These are phyloP conservation scores for Mortierella alpina DNA, from an alignment of 192 early-diverging fungal species.

Conservation along the genomic window DNA sequence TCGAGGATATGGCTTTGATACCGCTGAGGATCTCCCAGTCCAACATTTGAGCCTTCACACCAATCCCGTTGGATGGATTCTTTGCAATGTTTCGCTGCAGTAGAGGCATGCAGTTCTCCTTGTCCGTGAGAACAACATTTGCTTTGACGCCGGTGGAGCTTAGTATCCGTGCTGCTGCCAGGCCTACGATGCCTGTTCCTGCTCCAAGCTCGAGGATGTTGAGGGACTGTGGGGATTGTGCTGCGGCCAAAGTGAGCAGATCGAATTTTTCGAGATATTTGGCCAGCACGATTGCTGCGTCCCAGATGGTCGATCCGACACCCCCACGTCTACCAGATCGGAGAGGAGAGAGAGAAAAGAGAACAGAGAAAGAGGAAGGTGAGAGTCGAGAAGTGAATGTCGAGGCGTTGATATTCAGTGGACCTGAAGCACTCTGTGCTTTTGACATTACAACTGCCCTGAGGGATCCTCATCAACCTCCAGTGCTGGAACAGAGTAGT, in stretches of 20 bases:
- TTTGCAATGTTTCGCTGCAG: conserved; percentile 50
- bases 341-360: neutral
- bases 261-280: conserved; percentile 33
- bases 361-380: neutral
- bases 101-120: conserved; percentile 53
- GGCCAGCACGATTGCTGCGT: conserved; percentile 42
- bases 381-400: neutral
- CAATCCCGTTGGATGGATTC: conserved; percentile 17
- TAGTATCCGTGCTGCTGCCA: conserved; percentile 56
- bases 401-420: no score
- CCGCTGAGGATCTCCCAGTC: conserved; percentile 49
- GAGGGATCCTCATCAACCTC: conserved; percentile 44
- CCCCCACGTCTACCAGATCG: conserved; percentile 29
- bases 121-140: conserved; percentile 63
- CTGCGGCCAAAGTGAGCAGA: neutral
- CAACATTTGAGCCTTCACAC: conserved; percentile 17
- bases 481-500: conserved; percentile 25
- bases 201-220: conserved; percentile 64
- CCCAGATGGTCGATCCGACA: conserved; percentile 53
- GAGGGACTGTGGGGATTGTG: neutral
- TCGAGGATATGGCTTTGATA: conserved; percentile 4
- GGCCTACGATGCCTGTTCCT: conserved; percentile 69
- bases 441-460: conserved; percentile 26
- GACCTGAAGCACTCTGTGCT: no score
- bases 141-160: neutral